phyloP scores from a whole-genome alignment of 306 rosid genomes.

The Vicia faba region DNA sequence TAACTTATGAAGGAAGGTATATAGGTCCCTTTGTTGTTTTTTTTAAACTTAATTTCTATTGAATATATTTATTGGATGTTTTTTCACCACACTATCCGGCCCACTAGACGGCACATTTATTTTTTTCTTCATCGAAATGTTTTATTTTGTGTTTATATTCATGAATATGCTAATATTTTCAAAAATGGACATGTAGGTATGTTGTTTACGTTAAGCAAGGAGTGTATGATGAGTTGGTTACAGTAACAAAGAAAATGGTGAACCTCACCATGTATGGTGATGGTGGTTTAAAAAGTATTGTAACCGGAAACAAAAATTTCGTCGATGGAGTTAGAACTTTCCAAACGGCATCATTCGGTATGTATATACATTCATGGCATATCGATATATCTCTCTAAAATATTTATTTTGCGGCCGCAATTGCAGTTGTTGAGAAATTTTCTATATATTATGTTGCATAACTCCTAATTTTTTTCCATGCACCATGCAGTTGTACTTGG shows the following conservation, averaged over 20 bases:
- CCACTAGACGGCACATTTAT: too few relatives aligned
- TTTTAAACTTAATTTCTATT: too few relatives aligned
- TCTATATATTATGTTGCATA: not conserved
- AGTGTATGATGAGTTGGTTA: constrained; percentile 67
- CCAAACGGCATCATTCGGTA: constrained; percentile 82
- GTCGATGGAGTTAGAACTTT: constrained; percentile 72
- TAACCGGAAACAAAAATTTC: constrained; percentile 69
- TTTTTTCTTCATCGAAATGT: too few relatives aligned
- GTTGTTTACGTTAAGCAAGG: constrained; percentile 82
- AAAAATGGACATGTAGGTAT: constrained; percentile 50
- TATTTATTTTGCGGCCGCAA: not conserved
- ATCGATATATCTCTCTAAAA: not conserved
- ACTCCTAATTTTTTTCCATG: not conserved
- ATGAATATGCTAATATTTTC: constrained; percentile 13
- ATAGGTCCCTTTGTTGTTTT: not conserved
- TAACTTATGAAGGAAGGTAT: constrained; percentile 64
- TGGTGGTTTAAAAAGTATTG: constrained; percentile 69
- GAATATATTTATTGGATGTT: too few relatives aligned
- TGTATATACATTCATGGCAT: not conserved
- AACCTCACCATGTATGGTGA: constrained; percentile 84
- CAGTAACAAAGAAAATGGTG: constrained; percentile 54
- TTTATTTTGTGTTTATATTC: too few relatives aligned
- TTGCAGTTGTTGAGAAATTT: not conserved
- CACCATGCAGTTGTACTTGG: constrained; percentile 64
- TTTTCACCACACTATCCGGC: too few relatives aligned